These are phyloP conservation scores for Vitis rotundifolia DNA, from an alignment of 164 flowering plant species.

Conservation along the genomic window DNA sequence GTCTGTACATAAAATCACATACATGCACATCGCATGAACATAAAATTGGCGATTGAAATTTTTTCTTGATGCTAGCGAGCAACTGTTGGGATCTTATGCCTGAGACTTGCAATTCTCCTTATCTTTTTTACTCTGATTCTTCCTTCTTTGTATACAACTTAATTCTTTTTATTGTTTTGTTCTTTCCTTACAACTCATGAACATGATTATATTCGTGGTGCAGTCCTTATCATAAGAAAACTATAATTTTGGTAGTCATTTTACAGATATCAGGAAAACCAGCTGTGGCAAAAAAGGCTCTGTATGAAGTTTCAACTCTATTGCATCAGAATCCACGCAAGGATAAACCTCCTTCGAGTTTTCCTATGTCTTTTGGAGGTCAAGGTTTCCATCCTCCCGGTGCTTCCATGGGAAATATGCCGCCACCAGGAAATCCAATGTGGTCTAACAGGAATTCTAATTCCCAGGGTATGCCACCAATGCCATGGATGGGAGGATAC, in stretches of 20 bases:
- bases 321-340: constrained; percentile 76
- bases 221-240: constrained; percentile 3
- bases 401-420: constrained; percentile 35
- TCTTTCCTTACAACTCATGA: neutral
- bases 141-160: neutral
- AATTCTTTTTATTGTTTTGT: too few relatives aligned
- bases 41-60: too few relatives aligned
- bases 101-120: neutral
- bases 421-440: constrained; percentile 37
- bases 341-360: constrained; percentile 38
- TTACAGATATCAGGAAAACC: constrained; percentile 66
- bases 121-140: neutral
- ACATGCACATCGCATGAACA: too few relatives aligned
- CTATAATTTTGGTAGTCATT: constrained; percentile 13
- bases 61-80: neutral
- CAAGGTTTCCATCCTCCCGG: constrained; percentile 44
- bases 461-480: constrained; percentile 39
- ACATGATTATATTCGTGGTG: constrained; percentile 2
- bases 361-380: constrained; percentile 30
- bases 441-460: constrained; percentile 44
- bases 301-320: constrained; percentile 62
- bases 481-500: constrained; percentile 49
- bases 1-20: too few relatives aligned
- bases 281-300: constrained; percentile 47
- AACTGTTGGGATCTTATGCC: neutral